Evolutionary conservation across 2,329 filamentous ascomycete genomes (phyloP), one percentile per base, ranked within the genome.

Genomic region (Fusarium falciforme): DNA sequence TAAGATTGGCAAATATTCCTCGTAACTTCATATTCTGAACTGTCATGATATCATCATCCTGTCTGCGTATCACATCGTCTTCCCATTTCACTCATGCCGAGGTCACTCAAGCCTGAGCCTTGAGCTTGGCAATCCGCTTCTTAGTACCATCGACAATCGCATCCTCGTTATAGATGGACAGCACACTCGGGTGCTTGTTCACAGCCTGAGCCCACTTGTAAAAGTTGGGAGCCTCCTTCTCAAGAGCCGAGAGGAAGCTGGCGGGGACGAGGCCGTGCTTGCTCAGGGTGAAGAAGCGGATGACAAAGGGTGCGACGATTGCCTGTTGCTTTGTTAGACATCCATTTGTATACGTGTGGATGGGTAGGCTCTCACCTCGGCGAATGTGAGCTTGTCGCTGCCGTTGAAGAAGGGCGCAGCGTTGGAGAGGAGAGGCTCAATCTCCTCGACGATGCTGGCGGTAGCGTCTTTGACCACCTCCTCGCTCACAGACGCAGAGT

Each of bases 361-460:
- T 25, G 14, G 4, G 2, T 17, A 2, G 12, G 17, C 29, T 73
- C 83, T 70, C 82, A 93, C 93, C 89, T 96, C 94, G 12, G 91
- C 94, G 38, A 95, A 82, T 0, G 93, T 96, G 44, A 95, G 79
- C 79, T 84, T 89, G 22, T 88, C 84, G 61, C 87, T 89, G 0
- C 91, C 92, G 3, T 89, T 89, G 79, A 93, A 93, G 80, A 90
- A 93, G 0, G 91, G 91, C 2, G 80, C 83, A 0, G 87, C 87
- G 62, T 86, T 84, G 4, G 77, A 78, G 29, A 97, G 84, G 40
- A 94, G 82, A 1, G 93, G 93, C 82, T 95, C 94, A 64, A 96
- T 84, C 77, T 96, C 93, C 83, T 92, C 94, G 62, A 86, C 85
- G 2, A 93, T 82, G 2, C 84, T 85, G 1, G 84, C 85, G 4